phyloP scores from a whole-genome alignment of 345 rosid genomes.

The Excoecaria agallocha region DNA sequence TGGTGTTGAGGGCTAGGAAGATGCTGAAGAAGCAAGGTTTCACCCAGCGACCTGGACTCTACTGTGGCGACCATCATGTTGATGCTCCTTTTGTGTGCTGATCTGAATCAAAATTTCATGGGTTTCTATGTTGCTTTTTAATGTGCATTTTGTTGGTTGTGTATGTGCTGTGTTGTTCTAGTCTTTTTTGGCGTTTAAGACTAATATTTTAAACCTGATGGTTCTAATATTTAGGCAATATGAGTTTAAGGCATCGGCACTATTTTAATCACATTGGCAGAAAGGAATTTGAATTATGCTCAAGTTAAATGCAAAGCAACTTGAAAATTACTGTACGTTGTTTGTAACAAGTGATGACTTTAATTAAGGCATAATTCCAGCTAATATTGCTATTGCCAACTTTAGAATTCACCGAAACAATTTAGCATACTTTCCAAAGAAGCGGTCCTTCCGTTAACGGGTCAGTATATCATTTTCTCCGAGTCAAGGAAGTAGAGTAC shows the following conservation, averaged over 20 bases:
- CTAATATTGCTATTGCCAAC: too few species aligned
- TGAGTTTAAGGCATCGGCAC: neutral
- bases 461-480: too few species aligned
- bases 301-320: too few species aligned
- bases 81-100: conserved; percentile 59
- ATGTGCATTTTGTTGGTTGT: neutral
- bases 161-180: neutral
- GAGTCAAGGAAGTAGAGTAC: neutral
- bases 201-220: conserved; percentile 1
- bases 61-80: conserved; percentile 68
- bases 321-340: too few species aligned
- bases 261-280: neutral
- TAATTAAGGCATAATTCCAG: too few species aligned
- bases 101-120: neutral
- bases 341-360: too few species aligned
- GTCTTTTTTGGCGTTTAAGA: neutral
- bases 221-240: neutral
- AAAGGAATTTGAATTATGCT: neutral
- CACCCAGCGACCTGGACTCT: conserved; percentile 92
- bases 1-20: conserved; percentile 65
- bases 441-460: too few species aligned
- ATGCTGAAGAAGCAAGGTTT: conserved; percentile 71
- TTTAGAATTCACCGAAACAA: too few species aligned
- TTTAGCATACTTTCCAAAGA: too few species aligned
- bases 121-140: neutral